A percentile compares a stretch with the other conserved stretches of the same genome.
phyloP scores from a whole-genome alignment of 1,284 basidiomycete species.

The Moesziomyces sp. region DNA sequence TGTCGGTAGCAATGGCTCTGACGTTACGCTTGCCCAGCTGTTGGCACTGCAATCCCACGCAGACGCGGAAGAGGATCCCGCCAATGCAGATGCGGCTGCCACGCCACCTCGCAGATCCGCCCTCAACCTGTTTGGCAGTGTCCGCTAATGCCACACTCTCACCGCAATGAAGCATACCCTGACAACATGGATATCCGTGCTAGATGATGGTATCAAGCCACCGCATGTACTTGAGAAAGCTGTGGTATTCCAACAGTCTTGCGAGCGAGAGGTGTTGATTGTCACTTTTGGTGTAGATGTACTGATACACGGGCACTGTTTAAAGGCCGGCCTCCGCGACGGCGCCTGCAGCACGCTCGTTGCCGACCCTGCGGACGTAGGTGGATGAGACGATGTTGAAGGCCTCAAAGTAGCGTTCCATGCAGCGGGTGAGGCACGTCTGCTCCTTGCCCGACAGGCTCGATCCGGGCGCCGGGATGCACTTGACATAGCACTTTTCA shows the following conservation, averaged over 20 bases:
- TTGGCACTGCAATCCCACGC: conserved; percentile 12
- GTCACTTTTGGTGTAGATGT: background rate
- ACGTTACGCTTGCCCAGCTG: conserved; percentile 36
- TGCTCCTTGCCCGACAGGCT: conserved; percentile 62
- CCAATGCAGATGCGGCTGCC: conserved; percentile 1
- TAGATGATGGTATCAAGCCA: too few relatives aligned
- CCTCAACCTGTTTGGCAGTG: conserved; percentile 38
- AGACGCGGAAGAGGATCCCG: conserved; percentile 6
- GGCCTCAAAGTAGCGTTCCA: conserved; percentile 66
- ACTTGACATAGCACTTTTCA: conserved; percentile 66
- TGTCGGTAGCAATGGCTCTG: background rate
- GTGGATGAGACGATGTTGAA: conserved; percentile 63
- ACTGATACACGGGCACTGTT: conserved; percentile 3
- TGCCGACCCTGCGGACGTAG: conserved; percentile 56
- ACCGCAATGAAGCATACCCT: background rate
- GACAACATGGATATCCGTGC: background rate
- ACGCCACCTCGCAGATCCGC: conserved; percentile 15
- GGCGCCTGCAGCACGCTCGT: conserved; percentile 51
- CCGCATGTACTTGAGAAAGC: too few relatives aligned
- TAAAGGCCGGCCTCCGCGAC: conserved; percentile 45
- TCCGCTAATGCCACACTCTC: conserved; percentile 11
- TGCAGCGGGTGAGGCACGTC: conserved; percentile 63
- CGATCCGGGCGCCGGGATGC: conserved; percentile 55
- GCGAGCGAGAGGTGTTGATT: too few relatives aligned
- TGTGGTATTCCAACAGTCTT: too few relatives aligned